These are phyloP conservation scores for Schizosaccharomyces cryophilus DNA, from an alignment of 805 yeast genomes.

Conservation along the genomic window DNA sequence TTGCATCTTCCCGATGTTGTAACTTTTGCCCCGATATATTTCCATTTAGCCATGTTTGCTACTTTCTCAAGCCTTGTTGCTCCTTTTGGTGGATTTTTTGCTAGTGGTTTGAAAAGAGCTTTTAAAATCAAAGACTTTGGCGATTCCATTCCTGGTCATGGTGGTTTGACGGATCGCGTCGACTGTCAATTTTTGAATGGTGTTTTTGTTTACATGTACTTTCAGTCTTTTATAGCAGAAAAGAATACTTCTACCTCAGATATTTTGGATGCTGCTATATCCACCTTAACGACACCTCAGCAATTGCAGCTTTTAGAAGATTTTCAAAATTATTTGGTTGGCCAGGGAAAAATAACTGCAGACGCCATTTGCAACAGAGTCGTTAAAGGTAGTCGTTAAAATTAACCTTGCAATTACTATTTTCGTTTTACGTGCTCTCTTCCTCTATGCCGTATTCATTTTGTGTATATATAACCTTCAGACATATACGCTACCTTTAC, in stretches of 20 bases:
- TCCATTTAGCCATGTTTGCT: slow-evolving; percentile 67
- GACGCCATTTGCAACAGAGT: neutral
- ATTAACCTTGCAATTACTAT: neutral
- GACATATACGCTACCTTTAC: too few species aligned
- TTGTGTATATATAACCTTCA: too few species aligned
- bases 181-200: slow-evolving; percentile 98
- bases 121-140: slow-evolving; percentile 94
- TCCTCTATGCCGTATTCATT: too few species aligned
- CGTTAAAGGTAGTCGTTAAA: neutral
- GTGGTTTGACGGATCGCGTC: slow-evolving; percentile 91
- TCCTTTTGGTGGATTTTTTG: slow-evolving; percentile 96
- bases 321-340: slow-evolving; percentile 28
- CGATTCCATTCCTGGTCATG: slow-evolving; percentile 96
- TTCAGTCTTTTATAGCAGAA: slow-evolving; percentile 66
- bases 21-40: slow-evolving; percentile 61
- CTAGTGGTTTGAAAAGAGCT: slow-evolving; percentile 90
- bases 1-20: slow-evolving; percentile 19
- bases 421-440: neutral
- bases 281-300: slow-evolving; percentile 42
- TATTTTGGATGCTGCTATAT: slow-evolving; percentile 48
- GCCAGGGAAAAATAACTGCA: slow-evolving; percentile 9
- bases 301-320: slow-evolving; percentile 36
- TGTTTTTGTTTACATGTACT: slow-evolving; percentile 72
- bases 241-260: slow-evolving; percentile 35
- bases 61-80: slow-evolving; percentile 92